Evolutionary conservation across 495 filamentous ascomycete species (phyloP).

Genomic region (Hapsidospora chrysogenum): DNA sequence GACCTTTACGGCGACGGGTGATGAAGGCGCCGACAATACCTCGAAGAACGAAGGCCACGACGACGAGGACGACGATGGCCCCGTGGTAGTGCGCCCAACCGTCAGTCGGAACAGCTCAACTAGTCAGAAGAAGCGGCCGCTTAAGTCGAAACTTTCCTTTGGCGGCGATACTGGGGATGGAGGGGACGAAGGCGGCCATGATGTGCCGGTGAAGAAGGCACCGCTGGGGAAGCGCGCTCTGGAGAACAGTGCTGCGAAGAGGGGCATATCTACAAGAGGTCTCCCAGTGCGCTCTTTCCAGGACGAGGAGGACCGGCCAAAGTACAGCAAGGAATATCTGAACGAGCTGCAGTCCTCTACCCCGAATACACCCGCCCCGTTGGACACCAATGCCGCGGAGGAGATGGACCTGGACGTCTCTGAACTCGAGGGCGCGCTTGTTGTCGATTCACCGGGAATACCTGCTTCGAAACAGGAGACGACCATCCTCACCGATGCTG

Average conservation of each 20-base stretch:
- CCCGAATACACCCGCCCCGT: conserved; percentile 53
- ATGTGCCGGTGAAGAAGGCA: conserved; percentile 50
- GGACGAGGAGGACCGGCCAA: conserved; percentile 53
- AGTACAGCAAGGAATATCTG: conserved; percentile 74
- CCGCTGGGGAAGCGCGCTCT: conserved; percentile 51
- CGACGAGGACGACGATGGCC: conserved; percentile 17
- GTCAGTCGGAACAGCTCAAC: conserved; percentile 19
- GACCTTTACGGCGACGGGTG: conserved; percentile 11
- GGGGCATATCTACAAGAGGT: conserved; percentile 11
- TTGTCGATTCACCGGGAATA: conserved; percentile 37
- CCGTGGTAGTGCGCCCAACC: conserved; percentile 19
- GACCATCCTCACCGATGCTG: conserved; percentile 58
- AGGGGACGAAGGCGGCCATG: conserved; percentile 31
- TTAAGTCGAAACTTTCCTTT: conserved; percentile 60
- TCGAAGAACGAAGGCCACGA: conserved; percentile 12
- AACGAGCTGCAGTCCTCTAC: conserved; percentile 72
- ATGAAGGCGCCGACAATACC: conserved; percentile 16
- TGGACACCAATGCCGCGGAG: conserved; percentile 17
- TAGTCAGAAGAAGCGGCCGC: conserved; percentile 43
- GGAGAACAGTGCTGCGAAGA: conserved; percentile 51
- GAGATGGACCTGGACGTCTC: conserved; percentile 34
- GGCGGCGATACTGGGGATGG: conserved; percentile 41
- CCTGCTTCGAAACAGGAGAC: background rate
- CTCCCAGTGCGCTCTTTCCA: conserved; percentile 40
- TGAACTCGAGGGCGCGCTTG: conserved; percentile 38